Evolutionary conservation across 768 basidiomycete species (phyloP).

Genomic region (Lactarius tabidus): DNA sequence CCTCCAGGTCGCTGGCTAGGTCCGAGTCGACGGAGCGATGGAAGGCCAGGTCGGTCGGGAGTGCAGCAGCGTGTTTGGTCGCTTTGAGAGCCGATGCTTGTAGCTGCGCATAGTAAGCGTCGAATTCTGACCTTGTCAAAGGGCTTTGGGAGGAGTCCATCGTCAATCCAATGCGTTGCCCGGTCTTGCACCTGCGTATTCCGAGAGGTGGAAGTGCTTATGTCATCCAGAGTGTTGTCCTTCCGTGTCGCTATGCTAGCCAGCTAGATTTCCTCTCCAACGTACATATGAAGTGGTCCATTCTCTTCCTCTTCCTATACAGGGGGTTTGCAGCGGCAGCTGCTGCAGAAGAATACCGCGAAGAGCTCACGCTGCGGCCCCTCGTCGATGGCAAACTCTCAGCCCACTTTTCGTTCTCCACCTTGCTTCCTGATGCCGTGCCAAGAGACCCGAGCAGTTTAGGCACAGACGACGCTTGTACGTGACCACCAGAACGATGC

Average conservation of each 20-base stretch:
- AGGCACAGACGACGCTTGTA: slow-evolving; percentile 44
- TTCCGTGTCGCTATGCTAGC: neutral
- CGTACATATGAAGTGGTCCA: slow-evolving; percentile 4
- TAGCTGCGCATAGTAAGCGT: slow-evolving; percentile 52
- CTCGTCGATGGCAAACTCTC: slow-evolving; percentile 81
- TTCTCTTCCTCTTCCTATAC: slow-evolving; percentile 1
- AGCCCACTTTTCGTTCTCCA: slow-evolving; percentile 77
- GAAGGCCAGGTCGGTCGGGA: slow-evolving; percentile 79
- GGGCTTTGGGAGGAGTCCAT: slow-evolving; percentile 13
- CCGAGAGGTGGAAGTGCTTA: too few species aligned
- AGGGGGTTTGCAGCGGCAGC: neutral
- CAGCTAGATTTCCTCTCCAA: neutral
- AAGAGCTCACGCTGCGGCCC: slow-evolving; percentile 52
- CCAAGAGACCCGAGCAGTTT: slow-evolving; percentile 55
- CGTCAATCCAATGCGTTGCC: too few species aligned
- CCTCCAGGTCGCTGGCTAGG: slow-evolving; percentile 68
- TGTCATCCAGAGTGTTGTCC: neutral
- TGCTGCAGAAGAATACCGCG: slow-evolving; percentile 48
- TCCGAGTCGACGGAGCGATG: slow-evolving; percentile 79
- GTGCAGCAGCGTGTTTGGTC: slow-evolving; percentile 54
- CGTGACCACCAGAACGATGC: slow-evolving; percentile 27
- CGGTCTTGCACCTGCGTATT: too few species aligned
- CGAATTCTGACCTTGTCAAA: slow-evolving; percentile 1
- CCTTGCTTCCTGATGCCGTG: slow-evolving; percentile 48
- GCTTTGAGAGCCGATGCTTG: slow-evolving; percentile 60